phyloP scores from a whole-genome alignment of 1,139 yeast genomes.

The Candida dubliniensis region DNA sequence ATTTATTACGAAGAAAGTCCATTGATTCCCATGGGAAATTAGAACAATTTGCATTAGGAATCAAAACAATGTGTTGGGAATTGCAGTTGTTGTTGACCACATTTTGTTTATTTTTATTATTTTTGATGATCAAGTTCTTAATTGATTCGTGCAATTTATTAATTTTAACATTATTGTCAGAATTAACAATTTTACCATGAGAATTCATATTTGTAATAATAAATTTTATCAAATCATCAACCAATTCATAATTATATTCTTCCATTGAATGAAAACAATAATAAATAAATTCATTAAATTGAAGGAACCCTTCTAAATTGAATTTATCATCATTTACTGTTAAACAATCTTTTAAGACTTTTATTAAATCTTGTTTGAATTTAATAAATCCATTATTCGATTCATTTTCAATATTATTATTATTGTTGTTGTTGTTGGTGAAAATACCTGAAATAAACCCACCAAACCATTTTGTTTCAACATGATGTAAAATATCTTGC shows the following conservation, averaged over 20 bases:
- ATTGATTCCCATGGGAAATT: constrained; percentile 89
- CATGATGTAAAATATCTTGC: constrained; percentile 50
- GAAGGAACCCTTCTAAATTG: constrained; percentile 20
- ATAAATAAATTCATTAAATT: constrained; percentile 50
- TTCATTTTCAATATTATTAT: constrained; percentile 23
- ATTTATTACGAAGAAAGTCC: constrained; percentile 48
- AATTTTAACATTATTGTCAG: constrained; percentile 64
- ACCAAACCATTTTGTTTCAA: constrained; percentile 78
- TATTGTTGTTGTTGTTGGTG: constrained; percentile 27
- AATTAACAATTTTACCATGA: constrained; percentile 61
- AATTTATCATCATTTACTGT: constrained; percentile 33
- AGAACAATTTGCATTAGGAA: constrained; percentile 65
- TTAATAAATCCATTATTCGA: constrained; percentile 26
- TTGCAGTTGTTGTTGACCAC: neutral
- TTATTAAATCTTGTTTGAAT: constrained; percentile 41
- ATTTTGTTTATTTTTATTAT: constrained; percentile 22
- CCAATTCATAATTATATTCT: constrained; percentile 8
- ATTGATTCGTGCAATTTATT: constrained; percentile 44
- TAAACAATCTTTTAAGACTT: constrained; percentile 30
- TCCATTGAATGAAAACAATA: constrained; percentile 54
- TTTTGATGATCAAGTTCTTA: constrained; percentile 37
- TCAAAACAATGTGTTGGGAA: constrained; percentile 59
- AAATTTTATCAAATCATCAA: constrained; percentile 64
- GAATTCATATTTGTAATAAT: constrained; percentile 58
- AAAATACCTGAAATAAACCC: constrained; percentile 71